Conservation (phyloP, 1,139 yeast species). For the Scheffersomyces insectosa region DNA sequence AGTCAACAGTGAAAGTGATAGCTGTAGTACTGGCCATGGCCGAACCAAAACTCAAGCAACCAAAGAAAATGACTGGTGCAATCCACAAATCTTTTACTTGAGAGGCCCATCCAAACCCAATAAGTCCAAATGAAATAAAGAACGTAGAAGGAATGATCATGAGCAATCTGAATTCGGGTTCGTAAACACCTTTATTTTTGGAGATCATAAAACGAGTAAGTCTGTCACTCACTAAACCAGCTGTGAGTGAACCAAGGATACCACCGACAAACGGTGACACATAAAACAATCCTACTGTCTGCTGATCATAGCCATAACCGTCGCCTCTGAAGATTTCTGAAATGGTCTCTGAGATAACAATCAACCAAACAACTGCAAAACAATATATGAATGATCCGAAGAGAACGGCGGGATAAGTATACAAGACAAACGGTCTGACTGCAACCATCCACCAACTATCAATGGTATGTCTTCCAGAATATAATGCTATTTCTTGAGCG, state of each 20-base stretch:
- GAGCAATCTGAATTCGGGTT: slow-evolving; percentile 60
- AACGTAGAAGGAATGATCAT: slow-evolving; percentile 56
- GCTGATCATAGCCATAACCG: slow-evolving; percentile 50
- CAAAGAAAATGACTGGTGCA: slow-evolving; percentile 59
- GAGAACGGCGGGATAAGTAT: slow-evolving; percentile 53
- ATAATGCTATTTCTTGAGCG: slow-evolving; percentile 22
- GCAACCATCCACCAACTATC: slow-evolving; percentile 63
- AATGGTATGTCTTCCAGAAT: slow-evolving; percentile 47
- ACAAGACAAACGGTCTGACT: slow-evolving; percentile 55
- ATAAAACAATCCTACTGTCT: slow-evolving; percentile 58
- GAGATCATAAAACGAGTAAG: slow-evolving; percentile 38
- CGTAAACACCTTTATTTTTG: slow-evolving; percentile 55
- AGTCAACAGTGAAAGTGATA: slow-evolving; percentile 61
- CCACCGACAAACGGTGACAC: slow-evolving; percentile 63
- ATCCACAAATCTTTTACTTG: slow-evolving; percentile 52
- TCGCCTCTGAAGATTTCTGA: slow-evolving; percentile 46
- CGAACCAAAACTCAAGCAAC: slow-evolving; percentile 58
- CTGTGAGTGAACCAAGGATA: slow-evolving; percentile 53
- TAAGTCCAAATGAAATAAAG: slow-evolving; percentile 48
- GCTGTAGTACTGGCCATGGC: slow-evolving; percentile 63
- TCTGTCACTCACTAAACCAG: slow-evolving; percentile 53
- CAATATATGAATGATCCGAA: slow-evolving; percentile 56
- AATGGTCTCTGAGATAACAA: slow-evolving; percentile 59
- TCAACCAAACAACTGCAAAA: slow-evolving; percentile 64
- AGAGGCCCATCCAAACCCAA: slow-evolving; percentile 67